These are phyloP conservation scores for Cicer bijugum DNA, from an alignment of 306 rosid genomes.

Conservation along the genomic window DNA sequence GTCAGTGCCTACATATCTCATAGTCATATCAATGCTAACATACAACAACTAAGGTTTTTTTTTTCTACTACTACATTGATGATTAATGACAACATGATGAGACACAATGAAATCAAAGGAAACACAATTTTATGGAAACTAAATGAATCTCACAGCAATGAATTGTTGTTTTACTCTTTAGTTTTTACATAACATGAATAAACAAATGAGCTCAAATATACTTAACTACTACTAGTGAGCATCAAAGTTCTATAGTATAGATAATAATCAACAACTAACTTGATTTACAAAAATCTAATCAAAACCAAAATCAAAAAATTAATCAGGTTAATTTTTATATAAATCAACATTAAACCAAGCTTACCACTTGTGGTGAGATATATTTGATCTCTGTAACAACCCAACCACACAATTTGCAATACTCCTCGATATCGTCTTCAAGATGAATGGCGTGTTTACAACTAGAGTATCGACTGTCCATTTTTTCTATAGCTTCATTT, in stretches of 20 bases:
- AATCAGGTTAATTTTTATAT: background rate
- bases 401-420: conserved; percentile 40
- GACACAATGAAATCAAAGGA: background rate
- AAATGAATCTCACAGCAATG: background rate
- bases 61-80: background rate
- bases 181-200: background rate
- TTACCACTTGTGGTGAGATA: conserved; percentile 44
- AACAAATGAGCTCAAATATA: too few species aligned
- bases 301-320: background rate
- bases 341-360: conserved; percentile 20
- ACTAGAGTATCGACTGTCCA: background rate
- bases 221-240: too few species aligned
- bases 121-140: background rate
- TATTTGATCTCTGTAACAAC: conserved; percentile 25
- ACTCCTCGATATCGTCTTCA: conserved; percentile 45
- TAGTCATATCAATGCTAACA: background rate
- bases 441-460: conserved; percentile 38
- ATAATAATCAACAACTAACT: background rate
- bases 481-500: background rate
- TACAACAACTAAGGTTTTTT: background rate
- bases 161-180: background rate
- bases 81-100: background rate
- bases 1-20: background rate
- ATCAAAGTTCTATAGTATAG: too few species aligned
- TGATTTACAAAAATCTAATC: background rate